A percentile compares a stretch with the other conserved stretches of the same genome.
These are phyloP conservation scores for Luvunga scandens DNA, from an alignment of 345 rosid genomes.

Conservation along the genomic window DNA sequence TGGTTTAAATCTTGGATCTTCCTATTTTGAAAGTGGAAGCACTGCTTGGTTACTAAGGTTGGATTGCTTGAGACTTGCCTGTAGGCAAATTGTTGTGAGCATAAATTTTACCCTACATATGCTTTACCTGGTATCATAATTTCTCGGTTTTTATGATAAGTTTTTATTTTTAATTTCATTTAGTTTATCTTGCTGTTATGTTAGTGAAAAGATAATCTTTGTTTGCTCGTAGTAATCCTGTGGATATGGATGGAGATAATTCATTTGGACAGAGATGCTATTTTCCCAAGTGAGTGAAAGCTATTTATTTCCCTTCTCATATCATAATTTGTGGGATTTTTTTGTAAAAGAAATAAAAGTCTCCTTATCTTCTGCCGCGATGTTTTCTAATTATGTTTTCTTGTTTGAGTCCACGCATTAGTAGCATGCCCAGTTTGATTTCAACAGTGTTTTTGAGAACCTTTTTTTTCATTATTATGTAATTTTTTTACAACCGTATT, in stretches of 20 bases:
- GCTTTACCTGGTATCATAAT: not conserved
- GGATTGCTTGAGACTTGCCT: not conserved
- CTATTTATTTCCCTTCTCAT: not conserved
- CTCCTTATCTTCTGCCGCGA: not conserved
- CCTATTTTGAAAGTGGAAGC: not conserved
- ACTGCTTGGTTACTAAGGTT: not conserved
- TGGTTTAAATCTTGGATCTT: not conserved
- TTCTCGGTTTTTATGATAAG: not conserved
- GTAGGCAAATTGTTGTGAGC: not conserved
- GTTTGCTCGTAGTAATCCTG: conserved; percentile 43
- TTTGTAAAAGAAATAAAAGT: too few relatives aligned
- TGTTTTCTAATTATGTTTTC: not conserved
- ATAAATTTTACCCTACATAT: not conserved
- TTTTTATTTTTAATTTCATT: conserved; percentile 13
- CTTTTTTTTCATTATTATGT: not conserved
- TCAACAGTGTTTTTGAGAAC: not conserved
- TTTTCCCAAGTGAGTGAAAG: conserved; percentile 69
- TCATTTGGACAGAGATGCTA: conserved; percentile 38
- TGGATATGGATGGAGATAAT: conserved; percentile 41
- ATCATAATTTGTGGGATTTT: not conserved
- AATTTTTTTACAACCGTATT: too few relatives aligned
- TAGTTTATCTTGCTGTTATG: conserved; percentile 2
- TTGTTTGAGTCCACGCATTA: not conserved
- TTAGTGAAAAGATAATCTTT: conserved; percentile 14
- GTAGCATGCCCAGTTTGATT: not conserved